phyloP scores from a whole-genome alignment of 805 yeast genomes.

The Metschnikowia vanudenii region DNA sequence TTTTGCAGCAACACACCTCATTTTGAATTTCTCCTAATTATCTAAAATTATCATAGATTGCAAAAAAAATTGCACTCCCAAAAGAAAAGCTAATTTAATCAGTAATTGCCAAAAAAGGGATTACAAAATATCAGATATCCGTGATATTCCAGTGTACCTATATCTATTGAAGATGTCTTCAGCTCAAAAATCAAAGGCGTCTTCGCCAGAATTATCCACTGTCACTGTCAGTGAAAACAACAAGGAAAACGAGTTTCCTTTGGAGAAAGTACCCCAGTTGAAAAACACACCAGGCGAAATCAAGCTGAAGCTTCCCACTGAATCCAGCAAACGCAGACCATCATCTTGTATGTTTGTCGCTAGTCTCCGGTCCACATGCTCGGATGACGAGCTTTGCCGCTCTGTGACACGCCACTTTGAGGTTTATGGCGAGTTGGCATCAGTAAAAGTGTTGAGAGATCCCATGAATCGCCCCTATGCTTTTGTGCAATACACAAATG shows the following conservation, averaged over 20 bases:
- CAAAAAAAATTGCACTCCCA: conserved; percentile 5
- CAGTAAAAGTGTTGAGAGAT: conserved; percentile 83
- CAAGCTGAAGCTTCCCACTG: neutral
- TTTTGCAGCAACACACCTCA: neutral
- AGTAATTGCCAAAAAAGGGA: conserved; percentile 1
- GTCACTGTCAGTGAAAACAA: conserved; percentile 4
- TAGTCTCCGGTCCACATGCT: conserved; percentile 59
- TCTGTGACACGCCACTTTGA: conserved; percentile 69
- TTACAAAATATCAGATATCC: neutral
- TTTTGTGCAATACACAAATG: conserved; percentile 79
- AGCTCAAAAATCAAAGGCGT: neutral
- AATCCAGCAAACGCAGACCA: conserved; percentile 39
- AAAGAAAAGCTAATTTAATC: neutral
- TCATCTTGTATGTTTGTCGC: conserved; percentile 90
- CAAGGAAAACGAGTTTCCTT: conserved; percentile 11
- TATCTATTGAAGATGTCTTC: conserved; percentile 1
- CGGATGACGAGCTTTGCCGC: conserved; percentile 69
- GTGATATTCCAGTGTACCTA: neutral
- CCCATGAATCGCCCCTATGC: conserved; percentile 84
- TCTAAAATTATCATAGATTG: neutral
- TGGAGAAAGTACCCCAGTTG: neutral
- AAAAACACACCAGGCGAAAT: neutral
- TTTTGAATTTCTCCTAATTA: neutral
- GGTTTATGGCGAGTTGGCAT: conserved; percentile 66
- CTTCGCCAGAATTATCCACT: conserved; percentile 3